phyloP scores from a whole-genome alignment of 2,329 filamentous ascomycete genomes.

The Hymenoscyphus occultus region DNA sequence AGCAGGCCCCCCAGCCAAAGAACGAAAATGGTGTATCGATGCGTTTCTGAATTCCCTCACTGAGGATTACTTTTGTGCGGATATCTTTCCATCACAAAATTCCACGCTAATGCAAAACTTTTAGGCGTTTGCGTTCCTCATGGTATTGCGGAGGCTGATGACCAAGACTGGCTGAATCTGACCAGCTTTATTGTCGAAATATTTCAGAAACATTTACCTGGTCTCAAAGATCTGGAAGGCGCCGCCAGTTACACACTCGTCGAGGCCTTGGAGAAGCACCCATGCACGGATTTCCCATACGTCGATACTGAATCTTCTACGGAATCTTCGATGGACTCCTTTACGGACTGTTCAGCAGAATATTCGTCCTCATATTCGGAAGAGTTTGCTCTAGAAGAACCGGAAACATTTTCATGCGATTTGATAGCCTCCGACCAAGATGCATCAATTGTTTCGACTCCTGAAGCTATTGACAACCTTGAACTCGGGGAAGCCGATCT shows the following conservation, averaged over 20 bases:
- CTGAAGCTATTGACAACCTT: background rate
- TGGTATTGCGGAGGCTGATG: background rate
- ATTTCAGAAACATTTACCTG: background rate
- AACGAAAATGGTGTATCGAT: too few species aligned
- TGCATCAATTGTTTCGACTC: background rate
- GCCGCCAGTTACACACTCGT: background rate
- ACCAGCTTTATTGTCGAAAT: background rate
- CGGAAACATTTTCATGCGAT: background rate
- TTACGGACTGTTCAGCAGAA: too few species aligned
- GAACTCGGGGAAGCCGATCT: background rate
- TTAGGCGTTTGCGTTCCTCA: background rate
- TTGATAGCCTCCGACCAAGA: background rate
- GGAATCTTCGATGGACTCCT: background rate
- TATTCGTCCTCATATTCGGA: too few species aligned
- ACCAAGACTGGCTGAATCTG: background rate
- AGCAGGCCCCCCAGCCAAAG: too few species aligned
- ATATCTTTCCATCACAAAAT: background rate
- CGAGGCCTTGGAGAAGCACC: background rate
- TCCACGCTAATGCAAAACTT: background rate
- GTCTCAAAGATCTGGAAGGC: background rate
- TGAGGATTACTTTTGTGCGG: too few species aligned
- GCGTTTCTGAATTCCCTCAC: too few species aligned
- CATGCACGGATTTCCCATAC: background rate
- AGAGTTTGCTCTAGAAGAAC: too few species aligned
- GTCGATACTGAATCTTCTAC: background rate